phyloP scores from a whole-genome alignment of 495 filamentous ascomycete genomes.

The Talaromyces thailandensis region DNA sequence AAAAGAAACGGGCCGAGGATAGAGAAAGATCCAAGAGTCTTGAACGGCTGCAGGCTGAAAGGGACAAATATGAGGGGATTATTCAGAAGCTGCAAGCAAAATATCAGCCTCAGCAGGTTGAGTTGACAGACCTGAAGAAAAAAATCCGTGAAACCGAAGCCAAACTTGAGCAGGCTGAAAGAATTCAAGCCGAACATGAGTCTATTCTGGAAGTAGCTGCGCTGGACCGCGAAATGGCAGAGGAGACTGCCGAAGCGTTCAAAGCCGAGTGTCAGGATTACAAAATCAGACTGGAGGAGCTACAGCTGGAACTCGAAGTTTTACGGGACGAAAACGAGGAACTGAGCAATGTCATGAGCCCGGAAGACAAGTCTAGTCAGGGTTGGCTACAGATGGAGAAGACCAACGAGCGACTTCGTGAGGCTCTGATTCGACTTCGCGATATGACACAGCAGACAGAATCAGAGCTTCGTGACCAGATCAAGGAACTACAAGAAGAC shows the following conservation, averaged over 20 bases:
- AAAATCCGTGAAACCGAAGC: slow-evolving; percentile 67
- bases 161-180: slow-evolving; percentile 58
- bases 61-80: slow-evolving; percentile 78
- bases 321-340: slow-evolving; percentile 81
- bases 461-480: slow-evolving; percentile 63
- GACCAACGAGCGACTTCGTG: slow-evolving; percentile 78
- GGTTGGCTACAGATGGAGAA: slow-evolving; percentile 89
- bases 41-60: slow-evolving; percentile 68
- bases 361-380: slow-evolving; percentile 76
- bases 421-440: slow-evolving; percentile 73
- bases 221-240: slow-evolving; percentile 91
- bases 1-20: slow-evolving; percentile 76
- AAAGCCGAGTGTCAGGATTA: slow-evolving; percentile 75
- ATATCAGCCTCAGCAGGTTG: slow-evolving; percentile 77
- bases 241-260: slow-evolving; percentile 75
- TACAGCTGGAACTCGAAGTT: slow-evolving; percentile 80
- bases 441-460: slow-evolving; percentile 85
- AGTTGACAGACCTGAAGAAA: slow-evolving; percentile 65
- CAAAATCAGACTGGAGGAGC: slow-evolving; percentile 67
- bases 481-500: slow-evolving; percentile 72
- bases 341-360: slow-evolving; percentile 70
- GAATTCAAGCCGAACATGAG: slow-evolving; percentile 73
- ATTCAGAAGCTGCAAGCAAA: slow-evolving; percentile 90
- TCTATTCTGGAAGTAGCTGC: slow-evolving; percentile 77
- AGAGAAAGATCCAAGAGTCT: slow-evolving; percentile 76